Evolutionary conservation across 225 moss, liverwort and hornwort genomes (phyloP).

Genomic region (Climacium dendroides): DNA sequence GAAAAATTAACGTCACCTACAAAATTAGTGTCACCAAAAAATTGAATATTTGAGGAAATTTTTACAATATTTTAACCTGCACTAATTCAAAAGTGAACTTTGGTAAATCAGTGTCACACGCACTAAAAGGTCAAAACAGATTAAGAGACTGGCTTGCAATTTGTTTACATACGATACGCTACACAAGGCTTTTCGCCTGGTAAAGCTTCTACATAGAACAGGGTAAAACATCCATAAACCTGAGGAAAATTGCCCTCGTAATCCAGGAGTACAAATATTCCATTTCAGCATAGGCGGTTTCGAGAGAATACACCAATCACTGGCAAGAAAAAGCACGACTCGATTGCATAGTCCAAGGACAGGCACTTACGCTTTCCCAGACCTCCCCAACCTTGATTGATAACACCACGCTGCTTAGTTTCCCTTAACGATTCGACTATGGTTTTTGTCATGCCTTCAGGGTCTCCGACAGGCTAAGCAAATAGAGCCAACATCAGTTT

Average conservation of each 20-base stretch:
- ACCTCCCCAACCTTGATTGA: constrained; percentile 87
- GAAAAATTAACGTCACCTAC: background rate
- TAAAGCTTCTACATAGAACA: background rate
- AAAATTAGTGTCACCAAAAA: background rate
- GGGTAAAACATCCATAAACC: background rate
- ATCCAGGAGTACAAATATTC: background rate
- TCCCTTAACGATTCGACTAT: constrained; percentile 63
- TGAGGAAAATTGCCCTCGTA: background rate
- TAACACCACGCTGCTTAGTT: constrained; percentile 80
- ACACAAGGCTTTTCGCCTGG: background rate
- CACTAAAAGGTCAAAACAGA: background rate
- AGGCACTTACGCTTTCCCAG: constrained; percentile 70
- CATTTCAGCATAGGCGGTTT: background rate
- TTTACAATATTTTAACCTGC: background rate
- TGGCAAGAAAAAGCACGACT: background rate
- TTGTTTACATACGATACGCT: background rate
- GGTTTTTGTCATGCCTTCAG: constrained; percentile 80
- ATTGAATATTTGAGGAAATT: background rate
- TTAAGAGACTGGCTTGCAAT: background rate
- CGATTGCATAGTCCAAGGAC: background rate
- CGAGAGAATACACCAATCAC: background rate
- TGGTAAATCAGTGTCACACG: background rate
- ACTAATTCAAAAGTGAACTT: background rate
- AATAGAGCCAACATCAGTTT: background rate
- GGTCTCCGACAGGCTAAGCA: constrained; percentile 79